phyloP scores from a whole-genome alignment of 2,329 filamentous ascomycete genomes.

The Fusarium bactridioides region DNA sequence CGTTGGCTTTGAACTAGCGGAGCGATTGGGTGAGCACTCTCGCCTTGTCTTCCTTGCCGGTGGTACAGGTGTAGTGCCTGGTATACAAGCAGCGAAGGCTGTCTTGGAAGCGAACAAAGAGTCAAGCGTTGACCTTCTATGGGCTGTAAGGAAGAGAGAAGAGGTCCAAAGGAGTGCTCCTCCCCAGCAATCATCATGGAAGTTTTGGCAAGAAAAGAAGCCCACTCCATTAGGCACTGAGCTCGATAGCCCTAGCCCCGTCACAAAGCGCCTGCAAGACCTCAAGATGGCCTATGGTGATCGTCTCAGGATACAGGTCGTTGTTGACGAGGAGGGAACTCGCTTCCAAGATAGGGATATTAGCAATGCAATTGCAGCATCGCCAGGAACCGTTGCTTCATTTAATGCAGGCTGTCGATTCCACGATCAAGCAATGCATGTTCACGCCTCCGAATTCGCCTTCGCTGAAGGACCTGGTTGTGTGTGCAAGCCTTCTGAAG shows the following conservation, averaged over 20 bases:
- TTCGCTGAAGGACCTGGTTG: slow-evolving; percentile 36
- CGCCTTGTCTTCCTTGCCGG: slow-evolving; percentile 86
- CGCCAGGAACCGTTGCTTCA: not conserved
- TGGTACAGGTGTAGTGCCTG: slow-evolving; percentile 91
- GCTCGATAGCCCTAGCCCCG: slow-evolving; percentile 49
- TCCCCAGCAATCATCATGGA: slow-evolving; percentile 35
- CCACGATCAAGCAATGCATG: slow-evolving; percentile 45
- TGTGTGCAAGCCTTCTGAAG: slow-evolving; percentile 36
- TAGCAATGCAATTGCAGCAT: slow-evolving; percentile 40
- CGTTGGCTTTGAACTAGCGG: slow-evolving; percentile 65
- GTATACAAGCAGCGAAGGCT: slow-evolving; percentile 78
- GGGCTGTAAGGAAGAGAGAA: slow-evolving; percentile 73
- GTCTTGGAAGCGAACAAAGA: slow-evolving; percentile 55
- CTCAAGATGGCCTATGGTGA: slow-evolving; percentile 66
- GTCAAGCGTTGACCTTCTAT: slow-evolving; percentile 73
- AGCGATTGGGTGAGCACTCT: slow-evolving; percentile 42
- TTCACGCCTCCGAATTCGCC: slow-evolving; percentile 45
- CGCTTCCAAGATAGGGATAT: slow-evolving; percentile 68
- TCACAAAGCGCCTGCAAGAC: slow-evolving; percentile 69
- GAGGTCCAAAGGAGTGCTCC: slow-evolving; percentile 53
- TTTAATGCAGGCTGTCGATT: slow-evolving; percentile 40
- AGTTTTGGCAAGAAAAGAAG: slow-evolving; percentile 31
- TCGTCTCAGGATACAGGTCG: slow-evolving; percentile 73
- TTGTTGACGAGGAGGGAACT: slow-evolving; percentile 80
- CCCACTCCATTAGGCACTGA: slow-evolving; percentile 32